Base-by-base conservation (phyloP, 345 rosid species). In the Ceriops zippeliana region DNA sequence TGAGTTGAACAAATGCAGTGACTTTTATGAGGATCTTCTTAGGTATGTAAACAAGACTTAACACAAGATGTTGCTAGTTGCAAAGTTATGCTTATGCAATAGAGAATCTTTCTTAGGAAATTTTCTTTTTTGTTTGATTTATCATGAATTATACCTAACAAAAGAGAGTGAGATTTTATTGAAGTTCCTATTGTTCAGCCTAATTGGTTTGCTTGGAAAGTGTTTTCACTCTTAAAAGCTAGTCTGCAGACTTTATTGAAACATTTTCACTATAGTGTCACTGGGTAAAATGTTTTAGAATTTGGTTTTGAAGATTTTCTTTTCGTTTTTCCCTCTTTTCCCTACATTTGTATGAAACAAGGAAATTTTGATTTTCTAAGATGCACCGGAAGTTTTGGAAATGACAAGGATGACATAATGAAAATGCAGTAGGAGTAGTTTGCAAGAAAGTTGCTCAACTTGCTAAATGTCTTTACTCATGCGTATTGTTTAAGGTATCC, bases 11-110 rank as follows among this genome's bases (percentile, higher is more conserved):
- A 86, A 79, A 71, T 57, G 79, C 47, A 75, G 69, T 26, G 85
- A 82, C 28, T 84, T 93, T 74, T 93, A 89, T 74, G 72, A 84
- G 76, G 98, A 91, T 80, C 97, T 93, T 79, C 96, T 93, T 74
- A 91, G 96, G 98, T 87, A 84, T 65, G 31, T 32, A 54, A 54
- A 26, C 59, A 42, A 28, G 42, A 35, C 38, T 58, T 32, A 42
- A 21, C 67, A 46, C 46, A 61, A 52, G 34, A 52, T 28, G 17
- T n/a, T 38, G 9, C 20, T 59, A 27, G 0, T 70, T 42, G 17
- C 4, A 42, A 42, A 11, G 15, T 42, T 42, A 42, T 42, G 47
- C 47, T 42, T 42, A 42, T 37, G 42, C 42, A 37, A 37, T 37
- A 37, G 42, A 37, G 2, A 37, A 54, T 21, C 24, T 3, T 42